Evolutionary conservation across 257 asterid genomes (phyloP), one percentile per base, ranked within the genome.

Genomic region (Solanum sparsipilum): DNA sequence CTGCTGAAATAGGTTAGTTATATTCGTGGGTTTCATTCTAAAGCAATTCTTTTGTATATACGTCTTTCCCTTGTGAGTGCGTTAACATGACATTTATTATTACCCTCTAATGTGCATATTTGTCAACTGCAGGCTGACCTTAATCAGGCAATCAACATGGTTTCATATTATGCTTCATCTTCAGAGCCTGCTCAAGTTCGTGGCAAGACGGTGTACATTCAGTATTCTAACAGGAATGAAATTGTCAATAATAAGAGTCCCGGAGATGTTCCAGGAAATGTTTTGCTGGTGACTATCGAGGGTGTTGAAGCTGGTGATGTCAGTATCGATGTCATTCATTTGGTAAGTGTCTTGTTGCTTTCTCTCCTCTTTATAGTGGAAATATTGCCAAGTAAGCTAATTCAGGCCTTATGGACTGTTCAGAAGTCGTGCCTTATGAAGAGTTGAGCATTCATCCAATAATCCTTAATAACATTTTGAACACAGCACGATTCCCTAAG

Each of bases 281-380:
- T 95, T 78, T 91, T 96, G 92, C 94, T 96, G 84, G 98, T 94
- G 60, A 92, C 98, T 25, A 94, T 96, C 31, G 98, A 94, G 92
- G 98, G 98, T 32, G 96, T 94, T 87, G 98, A 94, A 91, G 97
- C 98, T 85, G 93, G 92, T 86, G 98, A 96, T 90, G 95, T 96
- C 86, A 94, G 97, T 94, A 96, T 94, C 87, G 97, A 96, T 90
- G 97, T 96, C 84, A 94, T 96, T 88, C 98, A 94, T 91, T 91
- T 96, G 94, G 98, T 96, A 90, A 90, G 93, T 68, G 60, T 27
- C 41, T 87, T 76, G 73, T 83, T 38, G 46, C 84, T 63, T 71
- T 81, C 23, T 65, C 56, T 31, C 25, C 35, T 82, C 70, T 13
- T 29, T 82, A 48, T 27, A 10, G n/a, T 44, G 67, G 67, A 44